Evolutionary conservation across 768 basidiomycete genomes (phyloP).

Genomic region (Rhizopogon sp.): DNA sequence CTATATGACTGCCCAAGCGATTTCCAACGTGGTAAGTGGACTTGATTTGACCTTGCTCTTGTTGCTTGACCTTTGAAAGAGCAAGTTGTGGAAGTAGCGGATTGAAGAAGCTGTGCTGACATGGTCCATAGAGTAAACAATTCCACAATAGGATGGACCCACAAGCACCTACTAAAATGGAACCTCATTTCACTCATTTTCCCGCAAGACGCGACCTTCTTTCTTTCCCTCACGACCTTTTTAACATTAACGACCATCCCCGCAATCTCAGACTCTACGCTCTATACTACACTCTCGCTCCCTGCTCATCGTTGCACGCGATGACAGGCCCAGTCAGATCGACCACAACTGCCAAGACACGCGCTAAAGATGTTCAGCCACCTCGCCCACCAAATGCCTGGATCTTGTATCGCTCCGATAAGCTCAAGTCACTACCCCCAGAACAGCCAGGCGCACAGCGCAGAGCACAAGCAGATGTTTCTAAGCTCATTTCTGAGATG

Average conservation of each 20-base stretch:
- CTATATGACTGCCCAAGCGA: conserved; percentile 1
- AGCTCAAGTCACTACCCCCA: conserved; percentile 39
- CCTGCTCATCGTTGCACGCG: conserved; percentile 7
- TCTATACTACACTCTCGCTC: conserved; percentile 3
- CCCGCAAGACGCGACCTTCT: conserved; percentile 23
- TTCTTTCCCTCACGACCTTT: conserved; percentile 1
- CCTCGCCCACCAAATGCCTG: conserved; percentile 79
- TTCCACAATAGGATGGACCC: conserved; percentile 29
- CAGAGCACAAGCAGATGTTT: conserved; percentile 56
- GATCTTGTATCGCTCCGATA: conserved; percentile 74
- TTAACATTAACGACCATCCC: conserved; percentile 13
- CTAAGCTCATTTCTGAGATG: conserved; percentile 54
- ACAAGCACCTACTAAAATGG: conserved; percentile 31
- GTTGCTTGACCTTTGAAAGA: conserved; percentile 1
- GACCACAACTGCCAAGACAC: background rate
- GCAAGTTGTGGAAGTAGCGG: background rate
- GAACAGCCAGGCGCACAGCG: conserved; percentile 28
- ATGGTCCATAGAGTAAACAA: conserved; percentile 20
- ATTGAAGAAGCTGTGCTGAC: conserved; percentile 7
- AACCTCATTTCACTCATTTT: conserved; percentile 17
- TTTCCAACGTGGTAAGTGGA: conserved; percentile 16
- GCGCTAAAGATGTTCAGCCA: conserved; percentile 25
- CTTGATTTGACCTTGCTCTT: background rate
- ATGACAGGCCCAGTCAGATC: conserved; percentile 21
- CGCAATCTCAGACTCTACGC: conserved; percentile 2